Evolutionary conservation across 805 yeast species (phyloP), one percentile per base, ranked within the genome.

Genomic region (Blastobotrys parvus): DNA sequence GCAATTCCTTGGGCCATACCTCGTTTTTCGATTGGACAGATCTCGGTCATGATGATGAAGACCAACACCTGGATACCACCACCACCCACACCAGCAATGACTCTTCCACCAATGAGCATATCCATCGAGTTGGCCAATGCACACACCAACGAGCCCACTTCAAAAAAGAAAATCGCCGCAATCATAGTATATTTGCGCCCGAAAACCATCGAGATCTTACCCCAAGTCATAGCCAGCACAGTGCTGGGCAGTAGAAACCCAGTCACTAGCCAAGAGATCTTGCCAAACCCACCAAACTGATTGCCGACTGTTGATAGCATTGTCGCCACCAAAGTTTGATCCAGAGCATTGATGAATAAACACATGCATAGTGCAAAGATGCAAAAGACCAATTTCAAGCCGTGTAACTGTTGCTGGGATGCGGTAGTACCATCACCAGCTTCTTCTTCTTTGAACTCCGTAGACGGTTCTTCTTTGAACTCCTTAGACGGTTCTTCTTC

Each of bases 21-120:
- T 47, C 96, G 68, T 38, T 80, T 77, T 44, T 90, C 71, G 47
- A 82, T 71, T 2, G 90, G 77, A 25, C 86, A 80, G 38, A 85
- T 68, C 61, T 87, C 95, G 17, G 88, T 77, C 51, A 82, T 72
- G 6, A 87, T 72, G 42, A 87, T 80, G 5, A 92, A 78, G 15
- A 85, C 76, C 54, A 85, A 66, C 0, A 88, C 73, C 38, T 79
- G 80, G 53, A 86, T 74, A 1, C 95, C 95, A 11, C 94, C 92
- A 16, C 94, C 95, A 13, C 95, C 95, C 45, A 82, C 72, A 19
- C 96, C 96, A 27, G 94, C 81, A 38, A 87, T 68, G 46, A 84
- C 80, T 53, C 94, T 69, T 1, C 88, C 89, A 2, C 76, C 82
- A 45, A 82, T 80, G 34, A 82, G 64, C 73, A 74, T 70, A 46